Base-by-base conservation (phyloP, 306 rosid species). In the Hippophae rhamnoides region DNA sequence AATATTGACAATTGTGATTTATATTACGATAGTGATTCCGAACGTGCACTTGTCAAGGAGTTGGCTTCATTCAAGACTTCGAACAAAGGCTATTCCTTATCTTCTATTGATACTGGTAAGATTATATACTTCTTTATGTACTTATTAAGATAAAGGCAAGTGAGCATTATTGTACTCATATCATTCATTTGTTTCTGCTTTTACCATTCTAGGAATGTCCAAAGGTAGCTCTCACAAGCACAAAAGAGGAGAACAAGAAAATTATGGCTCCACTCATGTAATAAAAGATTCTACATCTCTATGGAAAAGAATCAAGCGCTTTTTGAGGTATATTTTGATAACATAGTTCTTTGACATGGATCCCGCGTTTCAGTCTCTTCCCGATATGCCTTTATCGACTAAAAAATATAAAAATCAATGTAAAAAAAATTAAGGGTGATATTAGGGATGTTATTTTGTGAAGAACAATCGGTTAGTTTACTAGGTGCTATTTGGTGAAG, bases 21-120 rank as follows among this genome's bases (percentile, higher is more conserved):
- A 57, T 47, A 40, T 40, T 38, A 50, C 64, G 54, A 58, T 78
- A 92, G 90, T 57, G 80, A 63, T 43, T 47, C 75, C 6, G 96
- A 88, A 73, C 90, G 89, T 11, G 57, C 54, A 5, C 89, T 77
- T 59, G 69, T 92, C 57, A 72, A 88, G 69, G 80, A 80, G 72
- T 71, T 92, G 75, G 84, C 96, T 52, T 83, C 74, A 41, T 70
- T 77, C 25, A 80, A 75, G 77, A 72, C 83, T 52, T 69, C 86
- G 72, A 74, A 58, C 45, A 69, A 57, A 60, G 75, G 69, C 18
- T 66, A 54, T 60, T 61, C 78, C 10, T 46, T 48, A 43, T 69
- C 78, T 76, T 56, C 77, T 8, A 44, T 67, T 58, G 74, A 57
- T 61, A 27, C 43, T 5, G 86, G 85, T 86, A 75, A 26, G 59